These are phyloP conservation scores for Xylaria sp. DNA, from an alignment of 2,329 filamentous ascomycete genomes.

Conservation along the genomic window DNA sequence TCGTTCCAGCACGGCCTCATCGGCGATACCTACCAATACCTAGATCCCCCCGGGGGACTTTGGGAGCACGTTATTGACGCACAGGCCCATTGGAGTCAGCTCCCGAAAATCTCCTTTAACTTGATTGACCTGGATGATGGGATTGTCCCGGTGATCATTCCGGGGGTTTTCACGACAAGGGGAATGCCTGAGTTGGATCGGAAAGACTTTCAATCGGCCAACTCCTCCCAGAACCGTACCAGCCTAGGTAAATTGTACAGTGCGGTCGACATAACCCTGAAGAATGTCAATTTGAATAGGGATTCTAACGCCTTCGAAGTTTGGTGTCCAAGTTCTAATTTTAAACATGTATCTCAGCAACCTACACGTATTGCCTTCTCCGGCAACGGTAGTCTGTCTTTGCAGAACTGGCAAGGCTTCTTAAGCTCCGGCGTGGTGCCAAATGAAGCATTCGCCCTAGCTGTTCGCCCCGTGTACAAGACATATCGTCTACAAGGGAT, in stretches of 20 bases:
- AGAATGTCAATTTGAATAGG: neutral
- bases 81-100: neutral
- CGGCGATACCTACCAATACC: slow-evolving; percentile 15
- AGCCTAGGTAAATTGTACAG: neutral
- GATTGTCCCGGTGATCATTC: slow-evolving; percentile 4
- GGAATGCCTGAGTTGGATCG: neutral
- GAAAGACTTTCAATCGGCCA: slow-evolving; percentile 8
- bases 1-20: neutral
- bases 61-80: slow-evolving; percentile 2
- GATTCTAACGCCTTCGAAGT: slow-evolving; percentile 27
- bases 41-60: slow-evolving; percentile 16
- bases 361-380: slow-evolving; percentile 15
- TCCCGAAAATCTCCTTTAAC: slow-evolving; percentile 13
- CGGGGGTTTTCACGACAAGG: slow-evolving; percentile 1
- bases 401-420: slow-evolving; percentile 8
- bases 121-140: neutral
- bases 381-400: neutral
- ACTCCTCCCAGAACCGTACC: neutral
- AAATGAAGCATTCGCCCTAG: slow-evolving; percentile 16
- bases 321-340: slow-evolving; percentile 29
- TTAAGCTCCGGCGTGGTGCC: neutral
- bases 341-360: slow-evolving; percentile 7
- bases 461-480: slow-evolving; percentile 30
- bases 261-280: neutral
- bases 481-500: slow-evolving; percentile 22